Conservation (phyloP, 208 protist species). For the Leishmania turanica region DNA sequence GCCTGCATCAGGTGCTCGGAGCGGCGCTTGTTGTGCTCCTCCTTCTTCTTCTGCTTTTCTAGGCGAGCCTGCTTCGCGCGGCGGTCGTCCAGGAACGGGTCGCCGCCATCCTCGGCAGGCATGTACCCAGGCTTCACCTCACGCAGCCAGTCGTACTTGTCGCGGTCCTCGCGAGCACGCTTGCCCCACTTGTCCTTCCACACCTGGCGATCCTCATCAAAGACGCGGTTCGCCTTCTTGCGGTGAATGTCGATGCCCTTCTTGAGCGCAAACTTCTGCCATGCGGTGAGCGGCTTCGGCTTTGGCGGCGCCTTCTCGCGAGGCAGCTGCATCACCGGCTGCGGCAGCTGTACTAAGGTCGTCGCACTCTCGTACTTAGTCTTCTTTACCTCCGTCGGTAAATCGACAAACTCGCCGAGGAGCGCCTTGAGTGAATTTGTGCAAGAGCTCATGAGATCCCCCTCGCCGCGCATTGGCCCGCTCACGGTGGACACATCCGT, state of each 20-base stretch:
- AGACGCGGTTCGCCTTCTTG: constrained; percentile 91
- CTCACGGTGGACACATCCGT: constrained; percentile 83
- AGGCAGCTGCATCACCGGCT: constrained; percentile 84
- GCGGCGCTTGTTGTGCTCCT: constrained; percentile 90
- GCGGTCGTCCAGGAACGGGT: constrained; percentile 92
- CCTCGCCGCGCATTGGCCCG: constrained; percentile 79
- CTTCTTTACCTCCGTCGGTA: constrained; percentile 78
- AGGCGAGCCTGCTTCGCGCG: constrained; percentile 83
- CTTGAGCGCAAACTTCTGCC: constrained; percentile 93
- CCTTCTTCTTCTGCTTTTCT: constrained; percentile 91
- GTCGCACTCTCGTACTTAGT: constrained; percentile 77
- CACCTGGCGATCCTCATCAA: constrained; percentile 89
- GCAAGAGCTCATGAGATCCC: constrained; percentile 72
- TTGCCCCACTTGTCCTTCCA: constrained; percentile 94
- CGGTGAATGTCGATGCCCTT: constrained; percentile 92
- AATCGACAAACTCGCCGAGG: constrained; percentile 63
- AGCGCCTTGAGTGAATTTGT: constrained; percentile 68
- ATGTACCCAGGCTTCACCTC: constrained; percentile 91
- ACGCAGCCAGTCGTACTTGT: constrained; percentile 93
- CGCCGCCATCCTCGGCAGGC: constrained; percentile 85
- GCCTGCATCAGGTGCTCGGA: constrained; percentile 70
- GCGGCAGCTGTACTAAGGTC: constrained; percentile 77
- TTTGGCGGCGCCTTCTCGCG: constrained; percentile 92
- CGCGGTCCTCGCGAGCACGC: constrained; percentile 86
- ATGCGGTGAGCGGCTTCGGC: constrained; percentile 89